These are phyloP conservation scores for Jamesozyma lodderae DNA, from an alignment of 805 yeast species.

Conservation along the genomic window DNA sequence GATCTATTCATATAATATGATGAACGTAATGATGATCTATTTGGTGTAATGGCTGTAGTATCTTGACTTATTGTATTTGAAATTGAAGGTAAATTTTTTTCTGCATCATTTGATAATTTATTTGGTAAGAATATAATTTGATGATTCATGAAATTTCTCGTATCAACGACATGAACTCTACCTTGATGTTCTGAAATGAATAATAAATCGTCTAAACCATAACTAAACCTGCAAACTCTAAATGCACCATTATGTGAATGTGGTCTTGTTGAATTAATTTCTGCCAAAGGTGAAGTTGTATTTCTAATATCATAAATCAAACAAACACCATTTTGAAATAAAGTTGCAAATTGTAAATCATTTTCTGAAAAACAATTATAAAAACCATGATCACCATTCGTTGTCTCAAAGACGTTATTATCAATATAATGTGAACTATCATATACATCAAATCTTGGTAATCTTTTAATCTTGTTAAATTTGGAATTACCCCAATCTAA, in stretches of 20 bases:
- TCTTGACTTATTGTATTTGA: neutral
- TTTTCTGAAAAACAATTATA: slow-evolving; percentile 73
- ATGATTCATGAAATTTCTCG: slow-evolving; percentile 63
- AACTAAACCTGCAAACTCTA: slow-evolving; percentile 52
- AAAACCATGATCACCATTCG: slow-evolving; percentile 66
- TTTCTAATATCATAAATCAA: slow-evolving; percentile 70
- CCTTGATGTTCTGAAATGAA: slow-evolving; percentile 79
- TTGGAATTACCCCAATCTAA: slow-evolving; percentile 27
- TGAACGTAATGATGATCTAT: no score
- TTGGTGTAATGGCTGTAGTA: neutral
- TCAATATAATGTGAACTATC: slow-evolving; percentile 17
- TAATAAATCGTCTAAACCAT: slow-evolving; percentile 65
- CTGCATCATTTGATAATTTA: slow-evolving; percentile 9
- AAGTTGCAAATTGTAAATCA: slow-evolving; percentile 63
- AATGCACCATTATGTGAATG: slow-evolving; percentile 53
- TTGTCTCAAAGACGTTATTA: slow-evolving; percentile 41
- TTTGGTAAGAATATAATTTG: slow-evolving; percentile 65
- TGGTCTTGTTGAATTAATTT: slow-evolving; percentile 52
- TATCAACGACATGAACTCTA: slow-evolving; percentile 75
- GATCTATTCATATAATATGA: neutral
- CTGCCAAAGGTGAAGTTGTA: slow-evolving; percentile 41
- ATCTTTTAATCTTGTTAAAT: slow-evolving; percentile 21
- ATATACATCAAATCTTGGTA: slow-evolving; percentile 25
- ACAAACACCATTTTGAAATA: slow-evolving; percentile 81
- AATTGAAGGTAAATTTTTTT: neutral